phyloP scores from a whole-genome alignment of 805 yeast genomes.

The Isabelozyma gotoi region DNA sequence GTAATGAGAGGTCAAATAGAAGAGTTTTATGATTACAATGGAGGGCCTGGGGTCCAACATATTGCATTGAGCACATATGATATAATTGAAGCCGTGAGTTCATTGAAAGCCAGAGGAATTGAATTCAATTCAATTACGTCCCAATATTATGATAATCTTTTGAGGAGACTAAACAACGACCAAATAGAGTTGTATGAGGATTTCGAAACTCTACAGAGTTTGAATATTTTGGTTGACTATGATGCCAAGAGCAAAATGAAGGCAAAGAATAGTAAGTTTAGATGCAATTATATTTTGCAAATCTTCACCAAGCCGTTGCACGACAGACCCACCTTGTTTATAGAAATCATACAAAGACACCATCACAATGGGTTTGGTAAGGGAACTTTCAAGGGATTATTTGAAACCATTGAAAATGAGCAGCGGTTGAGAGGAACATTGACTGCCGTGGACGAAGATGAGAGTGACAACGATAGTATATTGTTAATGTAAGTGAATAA shows the following conservation, averaged over 20 bases:
- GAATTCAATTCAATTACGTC: constrained; percentile 64
- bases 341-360: constrained; percentile 77
- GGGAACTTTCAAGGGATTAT: constrained; percentile 81
- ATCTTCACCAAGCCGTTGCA: constrained; percentile 74
- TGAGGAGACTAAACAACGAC: constrained; percentile 43
- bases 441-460: constrained; percentile 6
- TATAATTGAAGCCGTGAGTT: constrained; percentile 55
- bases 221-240: constrained; percentile 71
- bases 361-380: constrained; percentile 88
- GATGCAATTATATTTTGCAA: constrained; percentile 71
- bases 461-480: not conserved
- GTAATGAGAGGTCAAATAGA: constrained; percentile 72
- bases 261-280: constrained; percentile 9
- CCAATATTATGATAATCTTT: constrained; percentile 54
- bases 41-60: constrained; percentile 86
- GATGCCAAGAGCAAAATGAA: constrained; percentile 48
- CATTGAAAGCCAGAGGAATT: constrained; percentile 61
- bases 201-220: constrained; percentile 46
- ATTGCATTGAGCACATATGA: constrained; percentile 66
- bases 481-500: not conserved
- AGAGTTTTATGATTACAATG: constrained; percentile 71
- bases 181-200: constrained; percentile 51
- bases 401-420: constrained; percentile 78
- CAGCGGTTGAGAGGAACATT: constrained; percentile 71
- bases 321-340: constrained; percentile 79